Evolutionary conservation across 768 basidiomycete species (phyloP).

Genomic region (Trametes villosa): DNA sequence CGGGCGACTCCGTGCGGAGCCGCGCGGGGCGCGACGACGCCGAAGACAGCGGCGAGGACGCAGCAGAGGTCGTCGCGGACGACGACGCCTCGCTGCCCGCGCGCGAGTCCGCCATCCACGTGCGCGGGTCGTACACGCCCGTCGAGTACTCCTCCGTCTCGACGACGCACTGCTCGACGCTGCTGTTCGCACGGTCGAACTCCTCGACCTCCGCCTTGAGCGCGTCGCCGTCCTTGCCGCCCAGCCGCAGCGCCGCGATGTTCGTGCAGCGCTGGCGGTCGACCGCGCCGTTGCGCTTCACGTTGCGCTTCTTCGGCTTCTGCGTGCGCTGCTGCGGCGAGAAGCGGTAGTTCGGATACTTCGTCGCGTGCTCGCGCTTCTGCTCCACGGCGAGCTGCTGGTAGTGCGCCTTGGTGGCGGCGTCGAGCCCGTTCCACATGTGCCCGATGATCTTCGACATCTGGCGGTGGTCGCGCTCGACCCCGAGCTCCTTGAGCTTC

Average conservation of each 20-base stretch:
- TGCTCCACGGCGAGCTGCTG: constrained; percentile 58
- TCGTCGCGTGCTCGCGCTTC: constrained; percentile 54
- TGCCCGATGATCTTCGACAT: constrained; percentile 76
- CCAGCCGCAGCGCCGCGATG: constrained; percentile 41
- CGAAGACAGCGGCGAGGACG: not conserved
- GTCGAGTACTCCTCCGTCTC: constrained; percentile 13
- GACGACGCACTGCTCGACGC: not conserved
- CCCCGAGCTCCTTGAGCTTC: constrained; percentile 42
- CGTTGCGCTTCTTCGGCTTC: constrained; percentile 23
- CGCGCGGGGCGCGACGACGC: too few relatives aligned
- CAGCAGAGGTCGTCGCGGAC: not conserved
- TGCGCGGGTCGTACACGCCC: constrained; percentile 17
- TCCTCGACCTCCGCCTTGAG: constrained; percentile 26
- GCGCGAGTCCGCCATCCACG: not conserved
- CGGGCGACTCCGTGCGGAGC: too few relatives aligned
- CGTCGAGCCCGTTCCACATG: constrained; percentile 66
- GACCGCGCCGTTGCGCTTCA: constrained; percentile 35
- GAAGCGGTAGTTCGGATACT: constrained; percentile 67
- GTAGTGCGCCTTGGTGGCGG: constrained; percentile 52
- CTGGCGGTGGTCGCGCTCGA: constrained; percentile 44
- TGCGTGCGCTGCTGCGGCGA: constrained; percentile 42
- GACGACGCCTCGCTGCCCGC: not conserved
- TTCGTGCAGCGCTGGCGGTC: constrained; percentile 42
- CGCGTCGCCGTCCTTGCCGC: constrained; percentile 38
- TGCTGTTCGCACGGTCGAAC: constrained; percentile 13